Evolutionary conservation across 106 monocot species (phyloP), one percentile per base, ranked within the genome.

Genomic region (Gastrodia elata): DNA sequence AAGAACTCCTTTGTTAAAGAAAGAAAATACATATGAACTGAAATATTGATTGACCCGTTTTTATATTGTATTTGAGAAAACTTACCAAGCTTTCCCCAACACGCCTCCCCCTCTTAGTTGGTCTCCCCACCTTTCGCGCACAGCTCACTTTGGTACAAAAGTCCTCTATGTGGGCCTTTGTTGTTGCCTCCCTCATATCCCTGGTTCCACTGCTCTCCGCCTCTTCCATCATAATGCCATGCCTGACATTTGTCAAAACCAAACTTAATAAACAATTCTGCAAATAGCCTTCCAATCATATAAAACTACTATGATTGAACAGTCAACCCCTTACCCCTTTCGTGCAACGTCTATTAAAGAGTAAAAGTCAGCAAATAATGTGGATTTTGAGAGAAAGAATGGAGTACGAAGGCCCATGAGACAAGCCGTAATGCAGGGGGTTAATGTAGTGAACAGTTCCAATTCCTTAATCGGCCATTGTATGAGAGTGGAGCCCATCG

Each of bases 381-480:
- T n/a, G n/a, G n/a, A n/a, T n/a, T n/a, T n/a, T n/a, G n/a, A n/a
- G n/a, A n/a, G n/a, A n/a, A n/a, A n/a, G n/a, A n/a, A 18, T 37
- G 67, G 67, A 67, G 36, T 67, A 67, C 67, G 38, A n/a, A 67
- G 37, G 67, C 67, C 67, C 67, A 38, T 67, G 38, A 67, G 67
- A 67, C 67, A 67, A 37, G 71, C 69, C 41, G 71, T 39, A 10
- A 18, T 55, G 43, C 41, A 28, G 48, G 68, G 67, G 33, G 27
- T 14, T 65, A 52, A 52, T 18, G 75, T 68, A 39, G 68, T 33
- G 67, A 76, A 15, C 27, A 65, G 57, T 20, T 65, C 0, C 16
- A 33, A 65, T 65, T 65, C 75, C 75, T 75, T 43, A 73, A 48
- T 76, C 75, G 65, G 75, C 75, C 75, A 76, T 48, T 76, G 32